A percentile compares a stretch with the other conserved stretches of the same genome.
phyloP scores from a whole-genome alignment of 1,284 basidiomycete genomes.

The Puccinia horiana region DNA sequence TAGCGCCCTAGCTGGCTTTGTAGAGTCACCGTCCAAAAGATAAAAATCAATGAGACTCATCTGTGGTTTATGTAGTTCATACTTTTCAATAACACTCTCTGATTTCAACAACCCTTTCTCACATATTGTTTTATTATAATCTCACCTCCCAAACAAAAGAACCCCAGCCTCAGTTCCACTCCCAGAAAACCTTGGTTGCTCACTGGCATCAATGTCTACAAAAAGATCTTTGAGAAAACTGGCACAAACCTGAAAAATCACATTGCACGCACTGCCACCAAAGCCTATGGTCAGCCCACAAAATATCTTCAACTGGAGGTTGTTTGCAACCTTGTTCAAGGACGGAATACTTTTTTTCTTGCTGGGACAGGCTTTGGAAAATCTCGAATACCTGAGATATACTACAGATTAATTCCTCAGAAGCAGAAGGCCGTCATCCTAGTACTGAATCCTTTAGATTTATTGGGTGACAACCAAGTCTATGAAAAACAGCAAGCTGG shows the following conservation, averaged over 20 bases:
- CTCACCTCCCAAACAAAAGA: too few species aligned
- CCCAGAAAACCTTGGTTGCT: too few species aligned
- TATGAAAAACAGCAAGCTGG: background rate
- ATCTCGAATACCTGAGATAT: constrained; percentile 9
- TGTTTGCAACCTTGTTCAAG: background rate
- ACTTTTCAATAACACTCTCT: too few species aligned
- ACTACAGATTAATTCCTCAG: background rate
- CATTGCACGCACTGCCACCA: background rate
- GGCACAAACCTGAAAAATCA: background rate
- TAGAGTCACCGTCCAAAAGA: too few species aligned
- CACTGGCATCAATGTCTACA: background rate
- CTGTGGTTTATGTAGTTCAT: too few species aligned
- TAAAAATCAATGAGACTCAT: too few species aligned
- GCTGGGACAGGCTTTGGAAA: constrained; percentile 3
- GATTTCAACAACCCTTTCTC: too few species aligned
- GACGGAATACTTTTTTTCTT: background rate
- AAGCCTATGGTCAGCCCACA: background rate
- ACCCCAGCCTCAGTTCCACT: too few species aligned
- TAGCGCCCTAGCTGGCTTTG: too few species aligned
- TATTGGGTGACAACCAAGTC: background rate
- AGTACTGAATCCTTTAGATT: background rate
- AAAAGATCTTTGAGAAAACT: background rate
- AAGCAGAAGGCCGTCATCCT: background rate
- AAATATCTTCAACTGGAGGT: background rate
- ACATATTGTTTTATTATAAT: too few species aligned